phyloP scores from a whole-genome alignment of 2,329 filamentous ascomycete species.

The Aspergillus unguis region DNA sequence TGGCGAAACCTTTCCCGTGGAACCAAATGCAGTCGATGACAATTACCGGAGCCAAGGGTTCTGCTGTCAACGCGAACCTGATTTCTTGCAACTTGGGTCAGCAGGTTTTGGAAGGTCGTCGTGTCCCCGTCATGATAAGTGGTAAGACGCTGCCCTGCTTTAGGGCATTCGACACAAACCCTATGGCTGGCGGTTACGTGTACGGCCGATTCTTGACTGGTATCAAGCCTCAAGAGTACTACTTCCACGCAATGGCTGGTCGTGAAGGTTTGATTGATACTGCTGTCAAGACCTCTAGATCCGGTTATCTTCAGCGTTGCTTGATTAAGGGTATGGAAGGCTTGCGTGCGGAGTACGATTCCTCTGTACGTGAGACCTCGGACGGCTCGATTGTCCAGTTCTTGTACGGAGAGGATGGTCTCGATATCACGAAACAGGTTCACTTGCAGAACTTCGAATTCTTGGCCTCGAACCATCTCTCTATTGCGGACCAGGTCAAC shows the following conservation, averaged over 20 bases:
- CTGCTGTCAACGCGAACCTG: constrained; percentile 87
- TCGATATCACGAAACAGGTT: constrained; percentile 91
- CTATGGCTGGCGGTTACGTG: constrained; percentile 89
- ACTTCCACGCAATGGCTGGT: constrained; percentile 99
- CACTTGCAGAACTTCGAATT: constrained; percentile 90
- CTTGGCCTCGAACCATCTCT: constrained; percentile 78
- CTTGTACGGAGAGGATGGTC: constrained; percentile 90
- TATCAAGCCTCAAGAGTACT: constrained; percentile 95
- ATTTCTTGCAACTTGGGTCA: constrained; percentile 98
- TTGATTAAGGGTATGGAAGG: constrained; percentile 99
- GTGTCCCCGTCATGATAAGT: constrained; percentile 96
- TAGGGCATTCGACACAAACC: constrained; percentile 81
- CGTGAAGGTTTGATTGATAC: constrained; percentile 98
- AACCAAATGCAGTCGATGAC: constrained; percentile 99
- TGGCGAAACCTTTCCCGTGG: constrained; percentile 88
- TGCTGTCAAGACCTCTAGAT: constrained; percentile 95
- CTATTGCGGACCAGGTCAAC: constrained; percentile 72
- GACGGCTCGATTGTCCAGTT: constrained; percentile 94
- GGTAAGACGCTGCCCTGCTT: constrained; percentile 96
- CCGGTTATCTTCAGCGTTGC: constrained; percentile 93
- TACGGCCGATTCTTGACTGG: constrained; percentile 96
- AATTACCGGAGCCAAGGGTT: constrained; percentile 90
- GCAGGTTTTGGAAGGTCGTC: constrained; percentile 88
- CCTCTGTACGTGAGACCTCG: constrained; percentile 79
- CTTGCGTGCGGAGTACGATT: constrained; percentile 86